These are phyloP conservation scores for Suillus paluster DNA, from an alignment of 768 basidiomycete genomes.

Conservation along the genomic window DNA sequence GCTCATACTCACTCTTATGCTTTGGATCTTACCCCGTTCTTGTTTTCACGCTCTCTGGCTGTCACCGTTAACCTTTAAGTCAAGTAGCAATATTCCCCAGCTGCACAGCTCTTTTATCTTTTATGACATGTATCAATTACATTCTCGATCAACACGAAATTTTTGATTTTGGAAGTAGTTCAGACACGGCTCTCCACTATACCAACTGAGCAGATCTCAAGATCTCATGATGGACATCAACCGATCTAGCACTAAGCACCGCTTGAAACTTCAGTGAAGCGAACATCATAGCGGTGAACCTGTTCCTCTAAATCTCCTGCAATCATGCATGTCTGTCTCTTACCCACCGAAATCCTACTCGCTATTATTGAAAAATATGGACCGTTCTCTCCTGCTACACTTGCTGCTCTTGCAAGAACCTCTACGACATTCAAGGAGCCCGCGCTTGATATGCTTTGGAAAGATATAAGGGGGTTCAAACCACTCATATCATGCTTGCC, in stretches of 20 bases:
- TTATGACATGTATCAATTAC: slow-evolving; percentile 3
- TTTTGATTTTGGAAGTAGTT: not conserved
- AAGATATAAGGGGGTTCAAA: not conserved
- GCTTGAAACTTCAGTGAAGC: too few species aligned
- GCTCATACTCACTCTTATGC: slow-evolving; percentile 15
- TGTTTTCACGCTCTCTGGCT: slow-evolving; percentile 22
- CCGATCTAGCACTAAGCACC: too few species aligned
- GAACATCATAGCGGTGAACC: too few species aligned
- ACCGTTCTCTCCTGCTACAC: not conserved
- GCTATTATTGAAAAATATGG: not conserved
- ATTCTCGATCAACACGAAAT: not conserved
- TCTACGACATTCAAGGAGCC: slow-evolving; percentile 1
- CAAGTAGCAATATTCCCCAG: slow-evolving; percentile 28
- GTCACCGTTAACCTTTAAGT: slow-evolving; percentile 23
- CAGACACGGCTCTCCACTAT: too few species aligned
- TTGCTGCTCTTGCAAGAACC: slow-evolving; percentile 1
- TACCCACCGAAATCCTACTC: not conserved
- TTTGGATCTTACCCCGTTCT: slow-evolving; percentile 14
- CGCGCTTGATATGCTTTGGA: not conserved
- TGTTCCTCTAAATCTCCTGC: too few species aligned
- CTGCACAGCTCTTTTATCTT: slow-evolving; percentile 32
- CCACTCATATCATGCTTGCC: not conserved
- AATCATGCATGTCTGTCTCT: not conserved
- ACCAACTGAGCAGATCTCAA: too few species aligned
- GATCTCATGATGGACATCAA: too few species aligned